Percentiles rank a stretch among this genome's conserved stretches.
These are phyloP conservation scores for Trichoderma aggressivum DNA, from an alignment of 2,329 filamentous ascomycete species.

Conservation along the genomic window DNA sequence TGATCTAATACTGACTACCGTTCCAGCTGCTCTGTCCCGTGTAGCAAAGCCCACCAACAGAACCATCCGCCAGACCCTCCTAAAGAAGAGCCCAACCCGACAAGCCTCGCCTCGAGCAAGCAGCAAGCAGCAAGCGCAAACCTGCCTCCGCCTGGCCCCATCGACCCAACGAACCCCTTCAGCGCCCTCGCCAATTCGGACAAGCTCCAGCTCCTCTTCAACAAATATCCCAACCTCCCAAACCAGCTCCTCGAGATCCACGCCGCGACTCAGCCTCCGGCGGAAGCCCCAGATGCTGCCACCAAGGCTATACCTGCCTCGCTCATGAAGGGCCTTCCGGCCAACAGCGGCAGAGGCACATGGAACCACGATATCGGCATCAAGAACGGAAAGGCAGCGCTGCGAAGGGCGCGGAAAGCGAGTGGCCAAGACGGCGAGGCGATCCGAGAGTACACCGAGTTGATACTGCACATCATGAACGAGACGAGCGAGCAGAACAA, in stretches of 20 bases:
- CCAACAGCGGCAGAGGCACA: slow-evolving; percentile 30
- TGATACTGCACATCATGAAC: slow-evolving; percentile 50
- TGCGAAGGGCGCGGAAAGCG: slow-evolving; percentile 49
- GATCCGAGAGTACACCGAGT: slow-evolving; percentile 57
- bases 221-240: slow-evolving; percentile 49
- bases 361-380: slow-evolving; percentile 61
- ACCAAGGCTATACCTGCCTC: slow-evolving; percentile 32
- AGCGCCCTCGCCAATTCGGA: slow-evolving; percentile 48
- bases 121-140: slow-evolving; percentile 2
- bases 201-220: slow-evolving; percentile 50
- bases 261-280: slow-evolving; percentile 47
- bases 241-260: slow-evolving; percentile 48
- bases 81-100: slow-evolving; percentile 26
- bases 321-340: slow-evolving; percentile 31
- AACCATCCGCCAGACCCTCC: slow-evolving; percentile 44
- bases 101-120: slow-evolving; percentile 17
- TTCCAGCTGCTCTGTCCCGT: slow-evolving; percentile 56
- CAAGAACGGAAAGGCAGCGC: slow-evolving; percentile 50
- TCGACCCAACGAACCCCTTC: slow-evolving; percentile 44
- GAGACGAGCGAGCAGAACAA: slow-evolving; percentile 29
- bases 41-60: slow-evolving; percentile 51
- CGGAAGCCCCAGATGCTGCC: slow-evolving; percentile 26
- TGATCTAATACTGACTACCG: slow-evolving; percentile 13
- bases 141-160: background rate
- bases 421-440: slow-evolving; percentile 56